Conservation (phyloP, 2,329 filamentous ascomycete species). For the Aspergillus awamori region DNA sequence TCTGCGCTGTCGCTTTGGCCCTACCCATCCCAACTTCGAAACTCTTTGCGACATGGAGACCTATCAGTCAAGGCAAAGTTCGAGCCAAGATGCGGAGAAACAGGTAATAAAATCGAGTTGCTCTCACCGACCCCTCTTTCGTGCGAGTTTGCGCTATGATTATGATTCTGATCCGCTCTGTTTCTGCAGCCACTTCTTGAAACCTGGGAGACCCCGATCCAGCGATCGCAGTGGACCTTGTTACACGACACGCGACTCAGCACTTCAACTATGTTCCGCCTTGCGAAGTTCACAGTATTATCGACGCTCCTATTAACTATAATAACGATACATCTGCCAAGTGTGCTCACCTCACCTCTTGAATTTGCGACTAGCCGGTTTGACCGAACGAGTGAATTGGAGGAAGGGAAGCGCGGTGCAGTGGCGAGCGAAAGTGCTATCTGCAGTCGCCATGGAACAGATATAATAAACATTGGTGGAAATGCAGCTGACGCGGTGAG, state of each 20-base stretch:
- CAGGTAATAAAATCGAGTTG: constrained; percentile 25
- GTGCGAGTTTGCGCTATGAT: constrained; percentile 1
- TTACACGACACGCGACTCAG: constrained; percentile 2
- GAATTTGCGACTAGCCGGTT: constrained; percentile 13
- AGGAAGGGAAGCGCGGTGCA: constrained; percentile 55
- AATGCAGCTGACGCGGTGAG: constrained; percentile 73
- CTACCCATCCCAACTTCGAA: background rate
- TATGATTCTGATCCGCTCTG: constrained; percentile 10
- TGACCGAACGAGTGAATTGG: constrained; percentile 29
- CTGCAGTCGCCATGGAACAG: constrained; percentile 70
- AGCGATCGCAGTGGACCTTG: background rate
- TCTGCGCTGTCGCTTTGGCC: background rate
- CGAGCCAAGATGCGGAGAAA: constrained; percentile 35
- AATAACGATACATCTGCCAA: constrained; percentile 27
- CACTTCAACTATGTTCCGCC: constrained; percentile 21
- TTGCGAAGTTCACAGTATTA: constrained; percentile 21
- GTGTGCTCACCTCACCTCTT: constrained; percentile 26
- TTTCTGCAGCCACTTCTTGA: constrained; percentile 22
- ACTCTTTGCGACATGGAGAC: constrained; percentile 11
- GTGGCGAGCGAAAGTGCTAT: constrained; percentile 70
- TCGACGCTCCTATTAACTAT: constrained; percentile 25
- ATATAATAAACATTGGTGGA: constrained; percentile 63
- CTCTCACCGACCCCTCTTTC: constrained; percentile 2
- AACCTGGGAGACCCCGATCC: background rate
- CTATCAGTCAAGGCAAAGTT: background rate